phyloP scores from a whole-genome alignment of 768 basidiomycete species.

The Macrolepiota dolichaula region DNA sequence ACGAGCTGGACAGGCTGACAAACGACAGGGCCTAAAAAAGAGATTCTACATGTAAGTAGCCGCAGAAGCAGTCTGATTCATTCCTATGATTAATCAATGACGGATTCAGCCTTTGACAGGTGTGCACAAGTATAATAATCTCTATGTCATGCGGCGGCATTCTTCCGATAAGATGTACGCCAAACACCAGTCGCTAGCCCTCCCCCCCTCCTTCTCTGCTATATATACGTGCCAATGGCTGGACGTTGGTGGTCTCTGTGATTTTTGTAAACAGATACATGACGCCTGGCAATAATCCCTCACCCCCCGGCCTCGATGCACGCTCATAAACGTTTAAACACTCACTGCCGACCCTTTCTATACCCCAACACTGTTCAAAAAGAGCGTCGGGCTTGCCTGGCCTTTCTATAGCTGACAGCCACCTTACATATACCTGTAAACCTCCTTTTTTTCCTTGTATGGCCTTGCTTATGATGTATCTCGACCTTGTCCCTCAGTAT shows the following conservation, averaged over 20 bases:
- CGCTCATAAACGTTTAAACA: neutral
- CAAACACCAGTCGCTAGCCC: neutral
- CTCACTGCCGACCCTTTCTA: neutral
- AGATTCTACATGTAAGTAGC: conserved; percentile 8
- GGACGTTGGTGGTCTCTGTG: neutral
- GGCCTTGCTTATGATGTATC: neutral
- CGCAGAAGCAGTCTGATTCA: neutral
- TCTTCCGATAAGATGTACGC: neutral
- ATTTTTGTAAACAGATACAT: neutral
- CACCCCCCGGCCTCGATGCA: neutral
- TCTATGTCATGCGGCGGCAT: neutral
- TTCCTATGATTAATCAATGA: neutral
- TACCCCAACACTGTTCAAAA: neutral
- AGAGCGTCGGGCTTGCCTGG: too few relatives aligned
- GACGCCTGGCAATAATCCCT: neutral
- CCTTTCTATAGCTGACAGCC: too few relatives aligned
- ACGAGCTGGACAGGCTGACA: neutral
- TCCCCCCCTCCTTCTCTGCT: neutral
- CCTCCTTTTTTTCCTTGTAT: neutral
- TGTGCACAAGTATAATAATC: neutral
- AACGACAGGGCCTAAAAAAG: neutral
- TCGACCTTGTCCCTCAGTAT: neutral
- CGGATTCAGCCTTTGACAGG: conserved; percentile 3
- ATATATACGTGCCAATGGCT: neutral
- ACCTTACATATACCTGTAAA: neutral